A percentile compares a stretch with the other conserved stretches of the same genome.
Conservation (phyloP, 495 filamentous ascomycete genomes). For the Penicillium flavigenum region DNA sequence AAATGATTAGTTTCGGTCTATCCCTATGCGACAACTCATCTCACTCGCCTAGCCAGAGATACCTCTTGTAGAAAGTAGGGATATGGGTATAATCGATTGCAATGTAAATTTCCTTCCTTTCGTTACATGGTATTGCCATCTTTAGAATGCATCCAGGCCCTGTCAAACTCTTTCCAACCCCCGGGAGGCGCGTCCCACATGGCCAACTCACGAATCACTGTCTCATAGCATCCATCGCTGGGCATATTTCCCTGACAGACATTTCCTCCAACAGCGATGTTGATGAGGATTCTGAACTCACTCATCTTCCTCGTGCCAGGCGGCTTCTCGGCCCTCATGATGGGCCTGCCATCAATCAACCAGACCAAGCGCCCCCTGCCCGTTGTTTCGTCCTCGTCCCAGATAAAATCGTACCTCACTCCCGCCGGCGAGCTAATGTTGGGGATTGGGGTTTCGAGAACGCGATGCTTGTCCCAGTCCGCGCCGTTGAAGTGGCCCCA, state of each 20-base stretch:
- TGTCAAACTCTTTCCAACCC: conserved; percentile 29
- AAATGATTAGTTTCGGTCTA: conserved; percentile 7
- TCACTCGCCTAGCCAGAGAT: no score
- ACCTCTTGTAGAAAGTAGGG: conserved; percentile 2
- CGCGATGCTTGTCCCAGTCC: conserved; percentile 34
- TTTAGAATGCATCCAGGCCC: conserved; percentile 24
- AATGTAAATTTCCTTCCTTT: conserved; percentile 15
- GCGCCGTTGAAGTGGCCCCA: conserved; percentile 32
- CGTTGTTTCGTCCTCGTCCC: conserved; percentile 30
- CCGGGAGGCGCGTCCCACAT: conserved; percentile 33
- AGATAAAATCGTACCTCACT: conserved; percentile 32
- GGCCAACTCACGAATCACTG: conserved; percentile 30
- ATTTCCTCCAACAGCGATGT: conserved; percentile 33
- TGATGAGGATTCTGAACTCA: conserved; percentile 33
- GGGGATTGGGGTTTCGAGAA: conserved; percentile 30
- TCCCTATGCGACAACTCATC: conserved; percentile 10
- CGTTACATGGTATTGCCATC: conserved; percentile 32
- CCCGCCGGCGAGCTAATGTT: conserved; percentile 26
- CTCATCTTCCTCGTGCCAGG: conserved; percentile 33
- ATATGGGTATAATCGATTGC: conserved; percentile 17
- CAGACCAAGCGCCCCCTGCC: conserved; percentile 28
- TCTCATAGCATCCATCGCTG: conserved; percentile 29
- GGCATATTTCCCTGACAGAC: conserved; percentile 34
- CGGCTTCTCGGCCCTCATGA: conserved; percentile 33
- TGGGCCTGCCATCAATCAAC: conserved; percentile 29